Evolutionary conservation across 805 yeast species (phyloP).

Genomic region (Spathaspora arborariae): DNA sequence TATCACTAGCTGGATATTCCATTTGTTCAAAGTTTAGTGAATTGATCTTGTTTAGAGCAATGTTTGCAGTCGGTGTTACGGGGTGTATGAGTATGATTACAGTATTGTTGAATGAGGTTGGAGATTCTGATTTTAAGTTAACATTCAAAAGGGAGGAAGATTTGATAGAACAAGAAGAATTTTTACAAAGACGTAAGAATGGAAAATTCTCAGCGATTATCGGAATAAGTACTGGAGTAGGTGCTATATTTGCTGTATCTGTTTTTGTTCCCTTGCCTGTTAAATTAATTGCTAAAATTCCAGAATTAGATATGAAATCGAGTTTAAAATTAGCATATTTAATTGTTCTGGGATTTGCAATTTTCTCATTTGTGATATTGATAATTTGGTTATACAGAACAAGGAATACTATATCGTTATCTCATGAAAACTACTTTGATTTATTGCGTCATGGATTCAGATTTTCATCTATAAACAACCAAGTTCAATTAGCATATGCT

Average conservation of each 20-base stretch:
- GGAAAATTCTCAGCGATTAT: constrained; percentile 60
- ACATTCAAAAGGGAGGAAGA: constrained; percentile 18
- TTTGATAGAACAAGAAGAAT: constrained; percentile 1
- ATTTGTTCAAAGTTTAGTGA: constrained; percentile 38
- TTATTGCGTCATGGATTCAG: constrained; percentile 46
- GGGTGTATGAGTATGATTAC: constrained; percentile 55
- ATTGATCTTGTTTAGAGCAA: constrained; percentile 38
- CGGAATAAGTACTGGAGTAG: constrained; percentile 61
- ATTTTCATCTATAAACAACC: constrained; percentile 42
- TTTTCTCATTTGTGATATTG: constrained; percentile 36
- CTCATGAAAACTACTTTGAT: constrained; percentile 33
- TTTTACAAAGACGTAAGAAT: constrained; percentile 12
- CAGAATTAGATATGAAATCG: constrained; percentile 30
- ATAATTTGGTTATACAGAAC: constrained; percentile 43
- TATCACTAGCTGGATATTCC: constrained; percentile 49
- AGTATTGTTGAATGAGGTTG: constrained; percentile 54
- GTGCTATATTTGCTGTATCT: constrained; percentile 62
- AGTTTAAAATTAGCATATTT: constrained; percentile 48
- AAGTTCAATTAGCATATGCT: constrained; percentile 52
- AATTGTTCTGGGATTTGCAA: constrained; percentile 42
- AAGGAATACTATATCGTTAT: constrained; percentile 12
- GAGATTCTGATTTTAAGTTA: constrained; percentile 41
- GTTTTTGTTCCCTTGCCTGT: constrained; percentile 56
- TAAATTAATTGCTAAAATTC: constrained; percentile 36
- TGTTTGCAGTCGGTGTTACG: constrained; percentile 62